A percentile compares a stretch with the other conserved stretches of the same genome.
Conservation (phyloP, 2,329 filamentous ascomycete species). For the Aspergillus aculeatinus region DNA sequence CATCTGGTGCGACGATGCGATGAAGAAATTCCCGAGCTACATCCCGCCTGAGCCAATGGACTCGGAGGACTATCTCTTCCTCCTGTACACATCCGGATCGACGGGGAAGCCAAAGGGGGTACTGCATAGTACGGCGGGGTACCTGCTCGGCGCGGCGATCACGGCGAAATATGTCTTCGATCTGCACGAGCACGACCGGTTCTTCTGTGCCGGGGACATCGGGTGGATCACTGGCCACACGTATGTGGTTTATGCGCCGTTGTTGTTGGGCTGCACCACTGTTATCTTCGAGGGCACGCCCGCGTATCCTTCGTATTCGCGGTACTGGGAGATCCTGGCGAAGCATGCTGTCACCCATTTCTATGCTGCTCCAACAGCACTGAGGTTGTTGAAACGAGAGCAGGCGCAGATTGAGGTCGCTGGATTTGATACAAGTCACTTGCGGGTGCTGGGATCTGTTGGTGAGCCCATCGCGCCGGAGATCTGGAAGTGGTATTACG, state of each 20-base stretch:
- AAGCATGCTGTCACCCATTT: not conserved
- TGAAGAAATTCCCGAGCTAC: no score
- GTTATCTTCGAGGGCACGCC: conserved; percentile 94
- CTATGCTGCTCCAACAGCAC: not conserved
- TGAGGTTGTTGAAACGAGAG: not conserved
- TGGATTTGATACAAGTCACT: no score
- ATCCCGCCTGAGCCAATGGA: no score
- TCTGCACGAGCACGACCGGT: conserved; percentile 74
- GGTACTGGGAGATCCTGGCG: not conserved
- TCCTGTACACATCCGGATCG: conserved; percentile 93
- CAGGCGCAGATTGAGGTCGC: not conserved
- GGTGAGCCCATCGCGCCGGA: no score
- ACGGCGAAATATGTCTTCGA: conserved; percentile 97
- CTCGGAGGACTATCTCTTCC: conserved; percentile 78
- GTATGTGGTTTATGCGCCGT: conserved; percentile 90
- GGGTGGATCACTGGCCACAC: conserved; percentile 98
- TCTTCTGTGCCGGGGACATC: conserved; percentile 94
- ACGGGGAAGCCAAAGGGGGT: conserved; percentile 98
- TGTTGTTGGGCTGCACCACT: conserved; percentile 83
- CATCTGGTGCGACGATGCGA: no score
- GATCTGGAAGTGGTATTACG: no score
- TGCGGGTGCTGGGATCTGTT: no score
- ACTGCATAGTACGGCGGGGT: conserved; percentile 90
- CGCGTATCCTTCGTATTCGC: conserved; percentile 33
- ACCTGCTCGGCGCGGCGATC: conserved; percentile 79